phyloP scores from a whole-genome alignment of 1,139 yeast genomes.

The Tardiomyces depauwii region DNA sequence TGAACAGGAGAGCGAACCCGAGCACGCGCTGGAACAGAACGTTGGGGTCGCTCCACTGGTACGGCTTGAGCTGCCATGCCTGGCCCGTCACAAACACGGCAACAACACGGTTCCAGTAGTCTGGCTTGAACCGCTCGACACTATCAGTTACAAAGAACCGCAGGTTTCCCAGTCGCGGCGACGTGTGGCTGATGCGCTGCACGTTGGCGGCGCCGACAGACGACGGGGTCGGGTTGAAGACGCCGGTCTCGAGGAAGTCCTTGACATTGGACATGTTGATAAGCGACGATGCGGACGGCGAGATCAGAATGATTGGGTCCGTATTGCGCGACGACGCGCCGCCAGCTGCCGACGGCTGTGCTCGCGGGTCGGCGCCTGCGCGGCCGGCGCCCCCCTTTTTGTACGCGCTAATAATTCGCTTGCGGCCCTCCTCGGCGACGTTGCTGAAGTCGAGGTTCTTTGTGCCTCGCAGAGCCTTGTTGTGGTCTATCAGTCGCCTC shows the following conservation, averaged over 20 bases:
- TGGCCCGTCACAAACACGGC: conserved; percentile 97
- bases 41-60: conserved; percentile 75
- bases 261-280: conserved; percentile 74
- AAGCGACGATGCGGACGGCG: conserved; percentile 91
- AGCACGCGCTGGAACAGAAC: conserved; percentile 70
- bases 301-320: conserved; percentile 85
- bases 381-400: conserved; percentile 22
- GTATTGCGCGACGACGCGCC: conserved; percentile 24
- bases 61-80: conserved; percentile 88
- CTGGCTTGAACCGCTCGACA: conserved; percentile 86
- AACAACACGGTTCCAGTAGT: conserved; percentile 89
- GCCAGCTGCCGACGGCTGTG: conserved; percentile 3
- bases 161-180: conserved; percentile 30
- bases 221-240: conserved; percentile 48
- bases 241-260: conserved; percentile 69
- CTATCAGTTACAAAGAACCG: conserved; percentile 76
- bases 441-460: conserved; percentile 59
- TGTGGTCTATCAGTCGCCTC: conserved; percentile 63
- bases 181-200: conserved; percentile 40
- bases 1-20: conserved; percentile 70
- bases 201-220: conserved; percentile 37
- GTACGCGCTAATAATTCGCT: conserved; percentile 45
- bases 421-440: conserved; percentile 62
- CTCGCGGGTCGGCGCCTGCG: neutral
- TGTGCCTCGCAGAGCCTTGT: conserved; percentile 66